Percentiles rank a stretch among this genome's conserved stretches.
phyloP scores from a whole-genome alignment of 192 early-diverging fungal genomes.

The Backusella liffmaniae region DNA sequence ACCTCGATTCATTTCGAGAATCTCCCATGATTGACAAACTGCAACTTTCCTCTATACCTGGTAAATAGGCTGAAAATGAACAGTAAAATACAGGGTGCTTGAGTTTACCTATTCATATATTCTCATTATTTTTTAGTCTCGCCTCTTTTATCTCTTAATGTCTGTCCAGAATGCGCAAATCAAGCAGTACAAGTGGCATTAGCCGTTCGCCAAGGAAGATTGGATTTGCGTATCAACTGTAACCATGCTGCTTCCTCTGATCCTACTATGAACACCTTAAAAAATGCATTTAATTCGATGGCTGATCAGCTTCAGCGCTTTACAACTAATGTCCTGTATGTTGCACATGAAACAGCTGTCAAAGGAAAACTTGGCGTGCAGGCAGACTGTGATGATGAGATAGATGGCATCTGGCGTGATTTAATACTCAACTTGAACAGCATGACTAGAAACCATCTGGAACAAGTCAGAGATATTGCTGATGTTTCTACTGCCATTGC shows the following conservation, averaged over 20 bases:
- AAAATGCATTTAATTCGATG: conserved; percentile 55
- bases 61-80: not conserved
- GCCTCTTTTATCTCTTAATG: conserved; percentile 1
- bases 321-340: conserved; percentile 58
- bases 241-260: conserved; percentile 16
- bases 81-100: too few relatives aligned
- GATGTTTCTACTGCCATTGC: conserved; percentile 62
- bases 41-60: conserved; percentile 10
- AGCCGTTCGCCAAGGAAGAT: conserved; percentile 43
- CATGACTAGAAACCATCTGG: conserved; percentile 56
- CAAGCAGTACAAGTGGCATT: conserved; percentile 45
- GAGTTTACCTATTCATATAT: not conserved
- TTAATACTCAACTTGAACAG: conserved; percentile 57
- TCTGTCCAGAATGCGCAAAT: conserved; percentile 43
- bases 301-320: conserved; percentile 61
- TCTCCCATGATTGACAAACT: conserved; percentile 13
- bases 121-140: not conserved
- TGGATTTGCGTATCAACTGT: conserved; percentile 45
- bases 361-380: conserved; percentile 76
- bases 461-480: conserved; percentile 64
- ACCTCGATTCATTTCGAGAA: conserved; percentile 14
- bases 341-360: conserved; percentile 65
- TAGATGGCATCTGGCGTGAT: conserved; percentile 53
- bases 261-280: conserved; percentile 34
- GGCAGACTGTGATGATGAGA: conserved; percentile 29